Base-by-base conservation (phyloP, 73 alveolate genomes). In the Paramecium tetraurelia region DNA sequence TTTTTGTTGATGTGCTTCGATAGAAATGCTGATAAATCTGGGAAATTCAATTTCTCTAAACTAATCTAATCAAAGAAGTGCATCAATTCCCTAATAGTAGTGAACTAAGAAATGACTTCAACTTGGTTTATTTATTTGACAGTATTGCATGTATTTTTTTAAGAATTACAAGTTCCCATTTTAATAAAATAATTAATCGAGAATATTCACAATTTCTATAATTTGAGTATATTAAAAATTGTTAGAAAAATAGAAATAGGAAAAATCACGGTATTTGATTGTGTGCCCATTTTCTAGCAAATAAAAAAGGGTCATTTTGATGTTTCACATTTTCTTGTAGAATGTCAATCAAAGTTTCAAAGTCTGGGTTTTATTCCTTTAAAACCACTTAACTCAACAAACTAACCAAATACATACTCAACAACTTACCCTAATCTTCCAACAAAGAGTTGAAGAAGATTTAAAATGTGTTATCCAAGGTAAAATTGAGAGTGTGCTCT, bases 121-220 rank as follows among this genome's bases (percentile, higher is more conserved):
- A 76, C 21, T 22, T 41, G 29, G 21, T 22, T 24, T 10, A 63
- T 80, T 22, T 33, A 7, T 48, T 80, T 80, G 14, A 48, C 36
- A 16, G 87, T 7, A 80, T 35, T 44, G 36, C 29, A n/a, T n/a
- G 24, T 75, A 22, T 41, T 35, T 36, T 75, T 75, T 75, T 35
- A 35, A 35, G 87, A 9, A 36, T 36, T 14, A 41, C 87, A 75
- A 75, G 38, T 75, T 75, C 87, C 87, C 87, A 75, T 75, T 4
- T 8, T 75, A 5, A 18, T 35, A 20, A 29, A 38, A 12, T n/a
- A 53, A 53, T 53, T 16, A 53, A 2, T 18, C 21, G 35, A 53
- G 5, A 53, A 53, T 53, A 4, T 18, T 50, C 18, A 6, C 7
- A 0, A 53, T 18, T 5, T 53, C 69, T 2, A 53, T 53, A 18